Conservation (phyloP, 2,329 filamentous ascomycete species). For the Atkinsonella texensis region DNA sequence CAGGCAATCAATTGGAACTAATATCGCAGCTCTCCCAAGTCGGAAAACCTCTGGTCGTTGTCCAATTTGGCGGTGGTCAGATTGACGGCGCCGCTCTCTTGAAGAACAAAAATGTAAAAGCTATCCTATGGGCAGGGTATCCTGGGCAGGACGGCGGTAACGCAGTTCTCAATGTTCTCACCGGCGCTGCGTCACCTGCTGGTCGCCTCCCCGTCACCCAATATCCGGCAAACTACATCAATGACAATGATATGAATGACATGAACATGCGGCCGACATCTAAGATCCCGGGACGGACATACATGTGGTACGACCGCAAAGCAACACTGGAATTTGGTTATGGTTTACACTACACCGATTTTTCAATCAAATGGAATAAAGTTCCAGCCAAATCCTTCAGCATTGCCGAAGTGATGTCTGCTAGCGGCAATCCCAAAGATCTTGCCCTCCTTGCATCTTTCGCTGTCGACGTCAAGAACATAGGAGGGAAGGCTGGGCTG, state of each 20-base stretch:
- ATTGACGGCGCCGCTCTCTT: slow-evolving; percentile 39
- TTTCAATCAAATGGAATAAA: slow-evolving; percentile 15
- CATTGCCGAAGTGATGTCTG: background rate
- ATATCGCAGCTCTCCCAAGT: slow-evolving; percentile 27
- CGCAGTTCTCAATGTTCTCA: slow-evolving; percentile 42
- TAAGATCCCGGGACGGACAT: slow-evolving; percentile 40
- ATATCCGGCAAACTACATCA: slow-evolving; percentile 40
- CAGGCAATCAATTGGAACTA: slow-evolving; percentile 36
- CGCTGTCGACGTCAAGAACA: background rate
- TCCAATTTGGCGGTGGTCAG: slow-evolving; percentile 41
- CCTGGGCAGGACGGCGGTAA: slow-evolving; percentile 47
- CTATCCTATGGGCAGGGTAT: slow-evolving; percentile 46
- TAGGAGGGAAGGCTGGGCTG: background rate
- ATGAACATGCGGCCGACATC: slow-evolving; percentile 40
- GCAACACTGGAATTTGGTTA: slow-evolving; percentile 41
- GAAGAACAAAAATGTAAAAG: slow-evolving; percentile 33
- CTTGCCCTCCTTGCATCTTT: background rate
- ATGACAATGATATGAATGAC: slow-evolving; percentile 39
- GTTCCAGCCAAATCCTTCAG: background rate
- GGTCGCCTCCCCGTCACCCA: slow-evolving; percentile 43
- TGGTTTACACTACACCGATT: slow-evolving; percentile 47
- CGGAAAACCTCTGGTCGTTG: slow-evolving; percentile 37
- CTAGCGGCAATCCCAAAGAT: background rate
- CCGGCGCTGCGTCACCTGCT: slow-evolving; percentile 36
- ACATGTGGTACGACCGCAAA: slow-evolving; percentile 43